These are phyloP conservation scores for Scenedesmus sp. DNA, from an alignment of 163 green algal species.

Conservation along the genomic window DNA sequence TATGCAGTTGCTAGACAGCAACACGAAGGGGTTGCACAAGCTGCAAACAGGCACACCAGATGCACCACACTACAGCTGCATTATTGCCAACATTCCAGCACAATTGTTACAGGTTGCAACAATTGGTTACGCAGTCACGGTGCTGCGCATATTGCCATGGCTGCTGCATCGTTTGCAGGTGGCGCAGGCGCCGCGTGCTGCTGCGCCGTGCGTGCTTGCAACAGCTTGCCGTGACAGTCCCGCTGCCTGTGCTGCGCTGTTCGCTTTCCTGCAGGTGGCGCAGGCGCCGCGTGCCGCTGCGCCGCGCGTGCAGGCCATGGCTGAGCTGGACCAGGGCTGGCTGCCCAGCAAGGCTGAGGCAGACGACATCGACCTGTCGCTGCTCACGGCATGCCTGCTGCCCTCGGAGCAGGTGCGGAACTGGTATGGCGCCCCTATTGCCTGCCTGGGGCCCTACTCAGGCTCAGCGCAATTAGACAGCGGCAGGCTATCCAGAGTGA, in stretches of 20 bases:
- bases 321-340: slow-evolving; percentile 69
- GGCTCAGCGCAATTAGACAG: not conserved
- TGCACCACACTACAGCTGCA: no score
- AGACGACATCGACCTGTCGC: slow-evolving; percentile 68
- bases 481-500: no score
- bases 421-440: not conserved
- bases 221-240: slow-evolving; percentile 27
- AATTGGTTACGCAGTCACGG: no score
- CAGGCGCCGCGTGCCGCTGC: slow-evolving; percentile 63
- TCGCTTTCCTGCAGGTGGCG: slow-evolving; percentile 58
- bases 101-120: no score
- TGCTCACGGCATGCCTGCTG: slow-evolving; percentile 67
- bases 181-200: slow-evolving; percentile 63
- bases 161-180: slow-evolving; percentile 50
- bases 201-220: slow-evolving; percentile 62
- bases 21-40: no score
- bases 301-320: slow-evolving; percentile 69
- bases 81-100: no score
- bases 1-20: no score
- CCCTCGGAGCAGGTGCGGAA: slow-evolving; percentile 66
- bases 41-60: no score
- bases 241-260: not conserved
- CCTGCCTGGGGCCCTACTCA: not conserved
- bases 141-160: no score
- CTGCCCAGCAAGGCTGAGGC: slow-evolving; percentile 56